Percentiles rank a stretch among this genome's conserved stretches.
Conservation (phyloP, 139 green algal genomes). For the Edaphochlamys debaryana region DNA sequence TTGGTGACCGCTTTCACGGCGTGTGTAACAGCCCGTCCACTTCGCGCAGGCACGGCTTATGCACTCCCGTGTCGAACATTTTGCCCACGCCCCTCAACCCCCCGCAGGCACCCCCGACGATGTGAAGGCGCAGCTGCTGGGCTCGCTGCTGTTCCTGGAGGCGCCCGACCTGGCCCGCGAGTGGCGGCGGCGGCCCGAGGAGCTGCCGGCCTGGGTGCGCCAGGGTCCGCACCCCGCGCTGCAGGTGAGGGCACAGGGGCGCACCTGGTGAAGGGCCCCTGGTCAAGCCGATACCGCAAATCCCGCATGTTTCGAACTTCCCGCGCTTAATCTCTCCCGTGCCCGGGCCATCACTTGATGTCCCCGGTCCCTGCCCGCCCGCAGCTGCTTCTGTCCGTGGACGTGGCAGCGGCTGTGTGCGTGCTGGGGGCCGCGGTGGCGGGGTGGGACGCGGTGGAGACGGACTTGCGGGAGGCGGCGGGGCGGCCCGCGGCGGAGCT, state of each 20-base stretch:
- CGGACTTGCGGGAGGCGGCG: conserved; percentile 62
- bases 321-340: too few species aligned
- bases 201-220: conserved; percentile 9
- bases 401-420: conserved; percentile 52
- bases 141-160: conserved; percentile 56
- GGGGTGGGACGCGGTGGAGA: conserved; percentile 71
- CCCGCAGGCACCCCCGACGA: conserved; percentile 28
- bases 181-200: conserved; percentile 23
- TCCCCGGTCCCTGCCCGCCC: not conserved
- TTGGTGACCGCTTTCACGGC: too few species aligned
- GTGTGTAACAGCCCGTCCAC: too few species aligned
- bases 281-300: not conserved
- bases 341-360: too few species aligned
- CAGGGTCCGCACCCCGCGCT: conserved; percentile 44
- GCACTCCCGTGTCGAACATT: too few species aligned
- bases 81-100: too few species aligned
- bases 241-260: too few species aligned
- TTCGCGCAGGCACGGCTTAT: too few species aligned
- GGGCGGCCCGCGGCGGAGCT: conserved; percentile 47
- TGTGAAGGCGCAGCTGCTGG: conserved; percentile 51
- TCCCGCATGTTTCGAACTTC: not conserved
- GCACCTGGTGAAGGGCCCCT: too few species aligned
- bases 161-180: conserved; percentile 41
- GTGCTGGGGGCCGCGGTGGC: conserved; percentile 57
- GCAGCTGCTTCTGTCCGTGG: conserved; percentile 59